phyloP scores from a whole-genome alignment of 2,329 filamentous ascomycete species.

The Calonectria pteridis region DNA sequence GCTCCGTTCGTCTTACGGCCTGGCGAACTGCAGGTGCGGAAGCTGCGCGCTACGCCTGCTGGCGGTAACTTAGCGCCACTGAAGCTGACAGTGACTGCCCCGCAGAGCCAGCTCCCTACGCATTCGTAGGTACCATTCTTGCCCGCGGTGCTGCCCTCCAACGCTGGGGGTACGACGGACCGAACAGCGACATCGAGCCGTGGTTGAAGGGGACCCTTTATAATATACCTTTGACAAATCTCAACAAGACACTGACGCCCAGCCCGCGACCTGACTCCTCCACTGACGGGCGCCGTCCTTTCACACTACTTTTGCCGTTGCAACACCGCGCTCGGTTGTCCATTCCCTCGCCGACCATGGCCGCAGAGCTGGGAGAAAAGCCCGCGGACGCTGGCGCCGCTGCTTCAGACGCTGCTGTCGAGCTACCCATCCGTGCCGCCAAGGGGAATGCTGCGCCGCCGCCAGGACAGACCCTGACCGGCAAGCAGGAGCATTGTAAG shows the following conservation, averaged over 20 bases:
- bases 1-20: background rate
- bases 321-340: slow-evolving; percentile 19
- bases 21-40: slow-evolving; percentile 16
- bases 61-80: slow-evolving; percentile 10
- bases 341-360: slow-evolving; percentile 41
- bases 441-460: slow-evolving; percentile 50
- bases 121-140: background rate
- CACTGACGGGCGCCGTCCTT: slow-evolving; percentile 2
- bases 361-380: slow-evolving; percentile 42
- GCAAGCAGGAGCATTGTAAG: slow-evolving; percentile 98
- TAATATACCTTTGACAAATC: slow-evolving; percentile 25
- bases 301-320: background rate
- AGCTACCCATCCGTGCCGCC: slow-evolving; percentile 48
- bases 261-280: background rate
- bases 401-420: slow-evolving; percentile 28
- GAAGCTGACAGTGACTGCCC: slow-evolving; percentile 39
- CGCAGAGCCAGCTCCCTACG: slow-evolving; percentile 32
- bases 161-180: slow-evolving; percentile 1
- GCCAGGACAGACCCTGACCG: slow-evolving; percentile 74
- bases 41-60: background rate
- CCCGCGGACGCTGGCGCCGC: slow-evolving; percentile 37
- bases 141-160: background rate
- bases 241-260: slow-evolving; percentile 30
- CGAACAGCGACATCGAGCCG: slow-evolving; percentile 17
- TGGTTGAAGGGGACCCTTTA: slow-evolving; percentile 13